Conservation (phyloP, 169 alveolate species). For the Cyclospora cayetanensis region DNA sequence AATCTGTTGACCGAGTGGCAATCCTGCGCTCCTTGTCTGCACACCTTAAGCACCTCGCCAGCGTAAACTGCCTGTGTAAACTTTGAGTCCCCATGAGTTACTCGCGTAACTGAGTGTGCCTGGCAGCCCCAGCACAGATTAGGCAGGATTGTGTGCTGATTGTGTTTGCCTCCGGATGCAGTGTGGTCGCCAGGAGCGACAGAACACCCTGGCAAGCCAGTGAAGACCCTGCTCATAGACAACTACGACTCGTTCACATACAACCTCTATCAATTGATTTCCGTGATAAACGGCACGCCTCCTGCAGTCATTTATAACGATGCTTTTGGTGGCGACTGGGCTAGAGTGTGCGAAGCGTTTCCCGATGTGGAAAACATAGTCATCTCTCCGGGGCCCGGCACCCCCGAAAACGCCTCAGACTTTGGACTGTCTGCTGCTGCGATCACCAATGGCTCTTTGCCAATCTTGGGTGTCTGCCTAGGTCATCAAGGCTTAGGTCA, state of each 20-base stretch:
- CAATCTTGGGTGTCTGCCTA: slow-evolving; percentile 73
- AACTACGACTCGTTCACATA: slow-evolving; percentile 73
- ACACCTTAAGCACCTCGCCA: too few relatives aligned
- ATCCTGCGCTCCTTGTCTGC: too few relatives aligned
- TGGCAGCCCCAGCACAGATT: too few relatives aligned
- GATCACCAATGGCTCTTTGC: neutral
- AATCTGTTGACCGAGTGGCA: too few relatives aligned
- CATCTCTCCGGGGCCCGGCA: slow-evolving; percentile 74
- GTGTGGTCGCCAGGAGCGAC: too few relatives aligned
- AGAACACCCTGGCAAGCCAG: too few relatives aligned
- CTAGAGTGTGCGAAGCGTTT: neutral
- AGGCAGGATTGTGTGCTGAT: too few relatives aligned
- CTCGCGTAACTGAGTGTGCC: too few relatives aligned
- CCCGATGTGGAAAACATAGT: slow-evolving; percentile 46
- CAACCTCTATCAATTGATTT: slow-evolving; percentile 64
- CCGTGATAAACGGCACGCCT: slow-evolving; percentile 25
- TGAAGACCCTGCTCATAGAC: slow-evolving; percentile 67
- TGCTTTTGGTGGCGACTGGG: slow-evolving; percentile 33
- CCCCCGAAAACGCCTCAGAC: slow-evolving; percentile 59
- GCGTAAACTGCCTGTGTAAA: too few relatives aligned
- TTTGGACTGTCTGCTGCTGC: slow-evolving; percentile 53
- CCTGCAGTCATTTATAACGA: slow-evolving; percentile 68
- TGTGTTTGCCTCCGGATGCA: too few relatives aligned
- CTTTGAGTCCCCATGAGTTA: too few relatives aligned
- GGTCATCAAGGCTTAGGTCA: slow-evolving; percentile 74